Conservation (phyloP, 441 rosid genomes). For the Pelargonium myrrhifolium region DNA sequence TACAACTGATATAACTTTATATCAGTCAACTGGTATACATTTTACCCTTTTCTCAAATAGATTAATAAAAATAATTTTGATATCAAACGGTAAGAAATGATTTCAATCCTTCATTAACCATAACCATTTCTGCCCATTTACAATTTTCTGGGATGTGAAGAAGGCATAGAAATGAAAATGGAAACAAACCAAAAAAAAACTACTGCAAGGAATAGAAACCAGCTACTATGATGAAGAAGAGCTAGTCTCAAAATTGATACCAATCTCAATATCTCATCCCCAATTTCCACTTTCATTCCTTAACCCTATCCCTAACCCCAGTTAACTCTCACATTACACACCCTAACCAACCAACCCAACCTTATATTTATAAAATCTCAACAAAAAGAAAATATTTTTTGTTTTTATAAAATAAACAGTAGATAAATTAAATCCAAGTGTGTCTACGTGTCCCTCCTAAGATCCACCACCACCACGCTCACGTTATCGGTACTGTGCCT, state of each 20-base stretch:
- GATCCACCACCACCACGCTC: conserved; percentile 65
- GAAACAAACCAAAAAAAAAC: not conserved
- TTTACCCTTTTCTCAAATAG: too few species aligned
- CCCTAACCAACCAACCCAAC: too few species aligned
- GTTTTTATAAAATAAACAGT: too few species aligned
- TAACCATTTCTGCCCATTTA: not conserved
- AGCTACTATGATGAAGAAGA: too few species aligned
- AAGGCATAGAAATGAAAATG: not conserved
- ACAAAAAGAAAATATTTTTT: not conserved
- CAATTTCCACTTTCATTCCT: not conserved
- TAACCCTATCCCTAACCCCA: too few species aligned
- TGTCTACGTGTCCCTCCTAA: conserved; percentile 32
- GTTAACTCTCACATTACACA: too few species aligned
- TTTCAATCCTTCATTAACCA: not conserved
- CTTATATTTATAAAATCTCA: not conserved
- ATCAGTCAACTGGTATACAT: too few species aligned
- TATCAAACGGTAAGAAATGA: not conserved
- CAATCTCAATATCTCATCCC: too few species aligned
- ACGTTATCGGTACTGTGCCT: conserved; percentile 57
- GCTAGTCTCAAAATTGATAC: too few species aligned
- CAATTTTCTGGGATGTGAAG: not conserved
- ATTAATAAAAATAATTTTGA: too few species aligned
- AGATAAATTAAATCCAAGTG: not conserved
- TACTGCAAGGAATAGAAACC: not conserved
- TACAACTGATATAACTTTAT: too few species aligned